Conservation (phyloP, 2,329 filamentous ascomycete genomes). For the Parascedosporium putredinis region DNA sequence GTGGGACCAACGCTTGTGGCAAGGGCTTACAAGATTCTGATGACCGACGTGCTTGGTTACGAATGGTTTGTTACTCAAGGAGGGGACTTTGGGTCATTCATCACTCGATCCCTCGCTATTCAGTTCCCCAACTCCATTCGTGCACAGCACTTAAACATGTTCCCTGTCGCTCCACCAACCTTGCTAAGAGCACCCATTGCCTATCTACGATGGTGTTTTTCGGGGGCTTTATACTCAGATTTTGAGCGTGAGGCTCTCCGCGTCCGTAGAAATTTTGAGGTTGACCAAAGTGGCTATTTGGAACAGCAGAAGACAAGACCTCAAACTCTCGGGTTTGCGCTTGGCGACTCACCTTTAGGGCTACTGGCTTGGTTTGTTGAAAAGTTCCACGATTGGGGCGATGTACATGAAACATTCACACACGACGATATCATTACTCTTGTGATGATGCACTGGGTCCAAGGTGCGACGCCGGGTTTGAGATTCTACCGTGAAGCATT, state of each 20-base stretch:
- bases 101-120: slow-evolving; percentile 12
- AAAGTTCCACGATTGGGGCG: slow-evolving; percentile 69
- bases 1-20: slow-evolving; percentile 21
- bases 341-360: slow-evolving; percentile 60
- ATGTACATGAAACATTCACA: slow-evolving; percentile 55
- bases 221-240: slow-evolving; percentile 1
- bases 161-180: slow-evolving; percentile 7
- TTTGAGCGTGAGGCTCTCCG: slow-evolving; percentile 6
- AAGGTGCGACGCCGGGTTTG: slow-evolving; percentile 5
- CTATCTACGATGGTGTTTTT: slow-evolving; percentile 5
- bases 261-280: slow-evolving; percentile 17
- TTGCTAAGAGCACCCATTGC: not conserved
- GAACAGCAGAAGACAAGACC: slow-evolving; percentile 47
- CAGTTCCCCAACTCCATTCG: slow-evolving; percentile 7
- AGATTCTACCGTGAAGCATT: slow-evolving; percentile 10
- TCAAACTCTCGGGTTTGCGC: slow-evolving; percentile 59
- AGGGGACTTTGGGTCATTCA: slow-evolving; percentile 19
- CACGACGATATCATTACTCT: slow-evolving; percentile 69
- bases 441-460: slow-evolving; percentile 62
- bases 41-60: slow-evolving; percentile 28
- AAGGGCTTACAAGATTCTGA: slow-evolving; percentile 24
- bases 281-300: slow-evolving; percentile 20
- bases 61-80: slow-evolving; percentile 21
- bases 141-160: slow-evolving; percentile 10
- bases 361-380: slow-evolving; percentile 73